Evolutionary conservation across 768 basidiomycete genomes (phyloP).

Genomic region (Macrolepiota albuminosa): DNA sequence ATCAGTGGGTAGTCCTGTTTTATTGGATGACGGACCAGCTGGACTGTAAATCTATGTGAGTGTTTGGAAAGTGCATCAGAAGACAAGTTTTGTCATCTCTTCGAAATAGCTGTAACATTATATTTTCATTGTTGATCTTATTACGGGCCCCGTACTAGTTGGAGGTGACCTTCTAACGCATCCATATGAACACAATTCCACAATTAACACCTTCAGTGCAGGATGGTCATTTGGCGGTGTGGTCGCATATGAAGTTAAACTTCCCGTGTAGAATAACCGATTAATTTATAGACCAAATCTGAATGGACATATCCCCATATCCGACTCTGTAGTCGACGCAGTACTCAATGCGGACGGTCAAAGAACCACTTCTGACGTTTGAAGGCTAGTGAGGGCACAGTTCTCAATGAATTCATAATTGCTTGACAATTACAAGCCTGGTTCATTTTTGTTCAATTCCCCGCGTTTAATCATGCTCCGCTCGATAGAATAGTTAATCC

Average conservation of each 20-base stretch:
- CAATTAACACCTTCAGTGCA: constrained; percentile 19
- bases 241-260: constrained; percentile 59
- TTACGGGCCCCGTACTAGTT: constrained; percentile 39
- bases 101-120: too few relatives aligned
- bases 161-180: constrained; percentile 45
- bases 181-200: neutral
- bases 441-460: constrained; percentile 14
- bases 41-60: too few relatives aligned
- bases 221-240: constrained; percentile 83
- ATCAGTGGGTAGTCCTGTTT: neutral
- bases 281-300: constrained; percentile 68
- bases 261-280: constrained; percentile 39
- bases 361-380: constrained; percentile 24
- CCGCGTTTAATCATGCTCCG: constrained; percentile 46
- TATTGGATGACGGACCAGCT: too few relatives aligned
- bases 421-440: constrained; percentile 42
- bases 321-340: constrained; percentile 46
- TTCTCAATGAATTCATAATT: constrained; percentile 45
- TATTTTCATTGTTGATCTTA: constrained; percentile 27
- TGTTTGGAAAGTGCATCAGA: too few relatives aligned
- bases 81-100: too few relatives aligned
- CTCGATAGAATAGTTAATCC: constrained; percentile 43
- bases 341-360: constrained; percentile 29
- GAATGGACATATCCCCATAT: constrained; percentile 43
- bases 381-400: constrained; percentile 37